Evolutionary conservation across 495 filamentous ascomycete species (phyloP), one percentile per base, ranked within the genome.

Genomic region (Bacidia rubella): DNA sequence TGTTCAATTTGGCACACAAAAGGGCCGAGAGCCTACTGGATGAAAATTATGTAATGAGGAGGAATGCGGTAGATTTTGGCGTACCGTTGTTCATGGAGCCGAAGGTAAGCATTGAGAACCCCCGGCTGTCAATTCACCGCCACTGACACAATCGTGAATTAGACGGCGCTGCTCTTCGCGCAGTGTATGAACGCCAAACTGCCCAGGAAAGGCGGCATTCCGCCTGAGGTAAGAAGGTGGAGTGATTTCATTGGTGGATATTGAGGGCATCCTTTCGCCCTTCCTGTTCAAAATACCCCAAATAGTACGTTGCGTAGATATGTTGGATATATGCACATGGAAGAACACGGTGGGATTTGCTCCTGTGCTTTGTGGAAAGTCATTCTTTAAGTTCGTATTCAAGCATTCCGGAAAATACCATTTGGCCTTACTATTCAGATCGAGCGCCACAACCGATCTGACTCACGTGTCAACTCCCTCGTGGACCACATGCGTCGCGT

Each of bases 81-180:
- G 89, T 97, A 21, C 92, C 92, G 35, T 73, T 97, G 55, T 98
- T 97, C 68, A 96, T 96, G 90, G 92, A 98, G 71, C 90, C 92
- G 20, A 93, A 92, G 85, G 90, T 95, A 74, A 74, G 82, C 69
- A 41, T 57, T 50, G 43, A 27, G 5, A 20, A 42, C 39, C 46
- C 19, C 39, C 22, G 50, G 17, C 29, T 38, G 42, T 26, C 62
- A 29, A 61, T 56, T 54, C 64, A 59, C 12, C 54, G 4, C 26
- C 11, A 54, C 39, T 53, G 10, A 54, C 48, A 51, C 26, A 58
- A 7, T 24, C 23, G 56, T 23, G 45, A 42, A 51, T 32, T 56
- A 97, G 92, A 98, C 92, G 61, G 92, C 92, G 49, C 76, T 88
- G 46, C 83, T 98, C 59, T 97, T 96, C 63, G 89, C 92, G 51